Evolutionary conservation across 1,139 yeast genomes (phyloP).

Genomic region (Scheffersomyces quercinus): DNA sequence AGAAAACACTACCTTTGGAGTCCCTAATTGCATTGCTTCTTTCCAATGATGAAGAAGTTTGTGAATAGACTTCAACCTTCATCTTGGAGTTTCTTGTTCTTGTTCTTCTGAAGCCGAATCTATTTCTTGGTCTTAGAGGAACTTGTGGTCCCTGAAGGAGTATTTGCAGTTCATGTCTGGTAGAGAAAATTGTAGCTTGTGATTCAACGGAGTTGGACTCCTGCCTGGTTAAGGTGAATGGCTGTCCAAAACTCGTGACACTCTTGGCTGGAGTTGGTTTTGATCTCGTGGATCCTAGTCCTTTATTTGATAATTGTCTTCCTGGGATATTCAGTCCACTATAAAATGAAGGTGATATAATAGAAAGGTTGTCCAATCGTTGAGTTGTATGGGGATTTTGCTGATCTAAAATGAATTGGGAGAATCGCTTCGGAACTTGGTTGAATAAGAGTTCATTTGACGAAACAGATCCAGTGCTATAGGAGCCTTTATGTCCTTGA

Average conservation of each 20-base stretch:
- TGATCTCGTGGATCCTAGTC: slow-evolving; percentile 1
- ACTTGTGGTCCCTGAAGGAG: slow-evolving; percentile 3
- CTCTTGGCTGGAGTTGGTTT: slow-evolving; percentile 1
- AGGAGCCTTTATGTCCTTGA: no score
- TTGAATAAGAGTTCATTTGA: slow-evolving; percentile 15
- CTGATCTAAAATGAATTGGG: slow-evolving; percentile 44
- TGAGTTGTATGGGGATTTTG: slow-evolving; percentile 29
- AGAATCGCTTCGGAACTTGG: slow-evolving; percentile 44
- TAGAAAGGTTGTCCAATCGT: slow-evolving; percentile 26
- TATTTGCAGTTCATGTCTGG: slow-evolving; percentile 22
- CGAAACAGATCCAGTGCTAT: neutral
- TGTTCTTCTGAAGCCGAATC: neutral
- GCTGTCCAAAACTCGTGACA: slow-evolving; percentile 1
- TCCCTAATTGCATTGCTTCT: slow-evolving; percentile 38
- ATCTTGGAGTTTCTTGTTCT: slow-evolving; percentile 11
- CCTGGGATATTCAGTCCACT: slow-evolving; percentile 17
- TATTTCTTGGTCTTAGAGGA: slow-evolving; percentile 2
- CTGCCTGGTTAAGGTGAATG: slow-evolving; percentile 16
- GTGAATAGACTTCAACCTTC: slow-evolving; percentile 11
- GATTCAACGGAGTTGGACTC: slow-evolving; percentile 45
- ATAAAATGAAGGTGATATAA: slow-evolving; percentile 25
- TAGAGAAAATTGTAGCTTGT: slow-evolving; percentile 49
- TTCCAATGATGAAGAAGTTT: slow-evolving; percentile 16
- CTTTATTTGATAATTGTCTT: slow-evolving; percentile 4
- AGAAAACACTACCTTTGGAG: slow-evolving; percentile 33